These are phyloP conservation scores for Podila verticillata DNA, from an alignment of 192 early-diverging fungal genomes.

Conservation along the genomic window DNA sequence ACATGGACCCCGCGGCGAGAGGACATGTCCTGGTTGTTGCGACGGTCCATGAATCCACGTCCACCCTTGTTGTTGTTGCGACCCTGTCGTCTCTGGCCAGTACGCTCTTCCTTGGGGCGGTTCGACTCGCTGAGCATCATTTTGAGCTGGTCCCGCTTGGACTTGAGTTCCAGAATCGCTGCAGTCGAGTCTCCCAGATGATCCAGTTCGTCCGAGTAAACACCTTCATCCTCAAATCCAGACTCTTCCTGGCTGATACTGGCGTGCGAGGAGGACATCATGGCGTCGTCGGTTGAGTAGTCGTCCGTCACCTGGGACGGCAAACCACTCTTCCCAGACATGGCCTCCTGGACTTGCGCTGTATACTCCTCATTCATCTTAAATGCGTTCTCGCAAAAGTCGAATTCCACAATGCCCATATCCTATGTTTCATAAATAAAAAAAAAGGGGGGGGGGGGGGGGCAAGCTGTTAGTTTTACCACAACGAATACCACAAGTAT, in stretches of 20 bases:
- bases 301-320: slow-evolving; percentile 7
- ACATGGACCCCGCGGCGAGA: slow-evolving; percentile 28
- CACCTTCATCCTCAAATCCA: slow-evolving; percentile 35
- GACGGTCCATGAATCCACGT: slow-evolving; percentile 15
- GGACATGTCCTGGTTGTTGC: neutral
- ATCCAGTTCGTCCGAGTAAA: slow-evolving; percentile 17
- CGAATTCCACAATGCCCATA: slow-evolving; percentile 40
- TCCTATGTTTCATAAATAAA: slow-evolving; percentile 15
- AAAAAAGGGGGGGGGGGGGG: too few species aligned
- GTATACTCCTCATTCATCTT: slow-evolving; percentile 32
- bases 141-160: slow-evolving; percentile 43
- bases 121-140: slow-evolving; percentile 35
- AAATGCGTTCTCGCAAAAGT: slow-evolving; percentile 51
- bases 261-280: slow-evolving; percentile 32
- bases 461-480: neutral
- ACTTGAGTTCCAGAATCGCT: slow-evolving; percentile 42
- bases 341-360: slow-evolving; percentile 4
- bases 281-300: slow-evolving; percentile 31
- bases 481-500: too few species aligned
- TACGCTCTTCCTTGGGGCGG: slow-evolving; percentile 3
- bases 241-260: slow-evolving; percentile 40
- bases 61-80: slow-evolving; percentile 16
- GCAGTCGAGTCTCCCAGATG: slow-evolving; percentile 10
- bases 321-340: neutral
- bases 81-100: neutral